Base-by-base conservation (phyloP, 1,284 basidiomycete genomes). In the Irpex sp. region DNA sequence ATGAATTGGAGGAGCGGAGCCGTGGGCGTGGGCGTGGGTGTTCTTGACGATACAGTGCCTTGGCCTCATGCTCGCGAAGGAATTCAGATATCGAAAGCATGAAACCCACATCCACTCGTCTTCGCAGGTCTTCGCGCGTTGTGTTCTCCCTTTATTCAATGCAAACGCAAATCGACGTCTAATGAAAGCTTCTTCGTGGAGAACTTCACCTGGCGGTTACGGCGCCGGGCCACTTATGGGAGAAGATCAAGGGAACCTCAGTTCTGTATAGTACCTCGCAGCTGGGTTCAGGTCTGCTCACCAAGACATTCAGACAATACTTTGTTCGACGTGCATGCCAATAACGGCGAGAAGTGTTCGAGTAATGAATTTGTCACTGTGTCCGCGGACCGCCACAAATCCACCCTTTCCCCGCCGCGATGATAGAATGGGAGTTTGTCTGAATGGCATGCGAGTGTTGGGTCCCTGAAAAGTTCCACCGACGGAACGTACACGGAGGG, bases 401-500 rank as follows among this genome's bases (percentile, higher is more conserved):
- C 49, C n/a, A 9, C 49, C 49, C 39, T 43, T 43, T 17, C 49
- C 49, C 49, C 49, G 49, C 33, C 33, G 53, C 53, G 26, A 55
- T 21, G 53, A 55, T 55, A 55, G 53, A 55, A 33, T 55, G 53
- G 53, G 53, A 55, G 53, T 15, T 55, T 55, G 53, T 26, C 9
- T 55, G 53, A 55, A 35, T 55, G 53, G n/a, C 53, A 55, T 55
- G 53, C 53, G 53, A 55, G 19, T 55, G 49, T 19, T 50, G 5
- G 49, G 39, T 9, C 49, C 33, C 13, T 26, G 53, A 8, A 26
- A 8, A 35, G 53, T 15, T 55, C 21, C 15, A 9, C 53, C 53
- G 53, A 55, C 53, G 53, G 53, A 55, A 55, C 33, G 53, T 21
- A 55, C 53, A 55, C 53, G 53, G 53, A 55, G 21, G 17, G 33